A percentile compares a stretch with the other conserved stretches of the same genome.
Evolutionary conservation across 2,329 filamentous ascomycete genomes (phyloP).

Genomic region (Hyphodiscus sp.): DNA sequence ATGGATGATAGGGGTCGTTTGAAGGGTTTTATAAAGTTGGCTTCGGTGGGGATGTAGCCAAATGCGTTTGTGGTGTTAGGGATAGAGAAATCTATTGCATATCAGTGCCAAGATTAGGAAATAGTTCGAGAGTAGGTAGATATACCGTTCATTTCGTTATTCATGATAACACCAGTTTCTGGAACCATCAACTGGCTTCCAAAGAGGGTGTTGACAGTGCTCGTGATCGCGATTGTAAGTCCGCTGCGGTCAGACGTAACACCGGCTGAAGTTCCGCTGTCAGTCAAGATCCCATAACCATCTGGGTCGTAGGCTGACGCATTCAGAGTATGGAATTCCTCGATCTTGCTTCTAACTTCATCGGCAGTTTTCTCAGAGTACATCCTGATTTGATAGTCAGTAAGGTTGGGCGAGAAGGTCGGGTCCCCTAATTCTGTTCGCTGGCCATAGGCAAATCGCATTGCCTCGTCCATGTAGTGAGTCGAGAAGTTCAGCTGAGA

Average conservation of each 20-base stretch:
- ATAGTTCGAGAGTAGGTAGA: neutral
- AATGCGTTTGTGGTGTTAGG: constrained; percentile 58
- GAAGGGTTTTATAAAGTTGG: constrained; percentile 60
- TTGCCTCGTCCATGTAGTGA: constrained; percentile 60
- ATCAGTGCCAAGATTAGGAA: neutral
- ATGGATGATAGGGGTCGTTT: constrained; percentile 62
- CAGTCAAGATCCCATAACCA: constrained; percentile 48
- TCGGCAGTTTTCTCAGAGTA: constrained; percentile 47
- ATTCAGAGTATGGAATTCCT: constrained; percentile 49
- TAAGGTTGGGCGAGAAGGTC: constrained; percentile 49
- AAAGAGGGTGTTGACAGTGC: constrained; percentile 62
- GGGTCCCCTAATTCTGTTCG: constrained; percentile 59
- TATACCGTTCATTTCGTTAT: constrained; percentile 56
- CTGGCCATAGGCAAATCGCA: constrained; percentile 60
- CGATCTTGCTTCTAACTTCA: constrained; percentile 51
- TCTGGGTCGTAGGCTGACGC: constrained; percentile 55
- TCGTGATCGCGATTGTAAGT: constrained; percentile 57
- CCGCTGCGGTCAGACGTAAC: constrained; percentile 52
- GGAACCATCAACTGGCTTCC: constrained; percentile 55
- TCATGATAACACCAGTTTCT: constrained; percentile 66
- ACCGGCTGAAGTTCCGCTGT: constrained; percentile 45
- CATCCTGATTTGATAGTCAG: constrained; percentile 46
- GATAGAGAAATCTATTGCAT: constrained; percentile 52
- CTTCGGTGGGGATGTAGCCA: constrained; percentile 54
- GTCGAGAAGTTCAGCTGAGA: constrained; percentile 52